Conservation (phyloP, 148 eudicot species). For the Amaranthus cruentus region DNA sequence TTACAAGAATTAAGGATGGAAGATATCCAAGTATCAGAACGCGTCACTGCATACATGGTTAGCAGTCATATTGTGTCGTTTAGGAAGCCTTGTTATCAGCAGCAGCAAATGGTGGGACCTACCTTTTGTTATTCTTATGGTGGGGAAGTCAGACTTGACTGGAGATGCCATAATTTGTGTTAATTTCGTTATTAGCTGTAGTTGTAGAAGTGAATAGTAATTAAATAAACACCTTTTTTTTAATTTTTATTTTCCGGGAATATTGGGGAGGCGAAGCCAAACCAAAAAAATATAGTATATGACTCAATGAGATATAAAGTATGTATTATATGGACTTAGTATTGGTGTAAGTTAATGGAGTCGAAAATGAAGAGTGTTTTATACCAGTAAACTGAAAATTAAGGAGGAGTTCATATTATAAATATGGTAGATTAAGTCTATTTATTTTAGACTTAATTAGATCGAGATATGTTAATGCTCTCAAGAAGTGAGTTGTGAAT, state of each 20-base stretch:
- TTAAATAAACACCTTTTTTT: background rate
- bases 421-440: no score
- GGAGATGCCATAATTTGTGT: conserved; percentile 62
- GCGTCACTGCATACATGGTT: conserved; percentile 82
- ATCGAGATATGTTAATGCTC: no score
- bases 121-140: conserved; percentile 16
- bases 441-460: no score
- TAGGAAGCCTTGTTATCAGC: conserved; percentile 58
- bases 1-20: conserved; percentile 74
- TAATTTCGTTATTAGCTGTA: background rate
- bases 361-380: no score
- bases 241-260: background rate
- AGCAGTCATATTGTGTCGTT: conserved; percentile 81
- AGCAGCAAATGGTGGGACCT: conserved; percentile 7
- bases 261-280: conserved; percentile 31
- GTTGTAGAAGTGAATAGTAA: background rate
- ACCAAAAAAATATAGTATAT: background rate
- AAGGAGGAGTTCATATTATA: no score
- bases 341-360: no score
- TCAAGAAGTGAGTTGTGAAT: no score
- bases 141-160: conserved; percentile 70
- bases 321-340: no score
- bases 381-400: no score
- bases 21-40: conserved; percentile 71
- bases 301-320: no score